Evolutionary conservation across 2,329 filamentous ascomycete genomes (phyloP).

Genomic region (Alternaria sp.): DNA sequence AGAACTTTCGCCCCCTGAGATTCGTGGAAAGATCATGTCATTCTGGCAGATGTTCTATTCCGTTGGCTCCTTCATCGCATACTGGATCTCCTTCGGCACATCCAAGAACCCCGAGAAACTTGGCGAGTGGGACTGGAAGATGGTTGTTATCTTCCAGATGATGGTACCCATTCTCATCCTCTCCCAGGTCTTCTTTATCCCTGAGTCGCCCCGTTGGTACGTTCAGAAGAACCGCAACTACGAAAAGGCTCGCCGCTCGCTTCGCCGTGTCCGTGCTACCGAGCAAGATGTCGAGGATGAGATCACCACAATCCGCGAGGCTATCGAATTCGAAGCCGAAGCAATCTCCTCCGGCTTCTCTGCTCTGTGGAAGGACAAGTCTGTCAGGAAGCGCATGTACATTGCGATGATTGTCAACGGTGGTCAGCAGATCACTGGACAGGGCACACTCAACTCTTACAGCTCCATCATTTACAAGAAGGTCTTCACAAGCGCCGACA

Average conservation of each 20-base stretch:
- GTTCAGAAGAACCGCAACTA: slow-evolving; percentile 66
- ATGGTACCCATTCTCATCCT: slow-evolving; percentile 70
- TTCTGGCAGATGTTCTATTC: slow-evolving; percentile 73
- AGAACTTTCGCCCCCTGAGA: slow-evolving; percentile 68
- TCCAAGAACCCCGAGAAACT: slow-evolving; percentile 61
- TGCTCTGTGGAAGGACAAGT: slow-evolving; percentile 73
- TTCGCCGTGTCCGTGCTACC: slow-evolving; percentile 67
- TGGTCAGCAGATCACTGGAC: slow-evolving; percentile 74
- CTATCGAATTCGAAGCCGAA: slow-evolving; percentile 75
- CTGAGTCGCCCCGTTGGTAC: slow-evolving; percentile 73
- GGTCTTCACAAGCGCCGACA: slow-evolving; percentile 62
- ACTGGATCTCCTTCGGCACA: slow-evolving; percentile 69
- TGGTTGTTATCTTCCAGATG: slow-evolving; percentile 76
- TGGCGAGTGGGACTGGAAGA: slow-evolving; percentile 75
- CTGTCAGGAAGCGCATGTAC: slow-evolving; percentile 69
- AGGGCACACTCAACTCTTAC: slow-evolving; percentile 76
- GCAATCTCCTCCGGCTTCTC: slow-evolving; percentile 67
- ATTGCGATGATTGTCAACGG: slow-evolving; percentile 72
- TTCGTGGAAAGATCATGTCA: slow-evolving; percentile 71
- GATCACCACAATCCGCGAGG: slow-evolving; percentile 68
- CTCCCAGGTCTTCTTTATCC: slow-evolving; percentile 64
- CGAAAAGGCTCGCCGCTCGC: slow-evolving; percentile 64
- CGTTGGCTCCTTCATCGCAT: slow-evolving; percentile 68
- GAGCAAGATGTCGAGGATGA: slow-evolving; percentile 72
- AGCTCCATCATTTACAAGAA: slow-evolving; percentile 77